Conservation (phyloP, 2,329 filamentous ascomycete species). For the Penicillium sp. region DNA sequence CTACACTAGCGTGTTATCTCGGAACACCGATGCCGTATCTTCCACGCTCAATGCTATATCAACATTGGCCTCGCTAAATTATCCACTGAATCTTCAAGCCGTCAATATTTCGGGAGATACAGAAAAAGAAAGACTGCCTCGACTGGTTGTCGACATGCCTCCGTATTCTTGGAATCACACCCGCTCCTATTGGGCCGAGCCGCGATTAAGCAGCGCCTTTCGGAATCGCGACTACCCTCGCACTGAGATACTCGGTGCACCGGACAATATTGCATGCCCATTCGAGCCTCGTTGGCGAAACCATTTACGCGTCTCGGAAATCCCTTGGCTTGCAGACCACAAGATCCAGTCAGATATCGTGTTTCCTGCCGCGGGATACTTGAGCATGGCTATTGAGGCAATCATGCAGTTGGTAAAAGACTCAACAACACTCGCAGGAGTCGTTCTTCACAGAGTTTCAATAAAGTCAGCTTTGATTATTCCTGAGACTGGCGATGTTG, state of each 20-base stretch:
- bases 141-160: conserved; percentile 27
- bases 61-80: conserved; percentile 18
- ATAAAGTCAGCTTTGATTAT: conserved; percentile 1
- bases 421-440: background rate
- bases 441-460: background rate
- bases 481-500: background rate
- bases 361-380: background rate
- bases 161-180: conserved; percentile 29
- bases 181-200: conserved; percentile 27
- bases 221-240: conserved; percentile 18
- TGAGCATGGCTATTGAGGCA: background rate
- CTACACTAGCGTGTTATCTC: conserved; percentile 16
- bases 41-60: conserved; percentile 14
- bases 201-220: conserved; percentile 21
- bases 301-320: conserved; percentile 24
- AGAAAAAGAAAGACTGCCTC: background rate
- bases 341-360: background rate
- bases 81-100: background rate
- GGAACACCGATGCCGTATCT: conserved; percentile 22
- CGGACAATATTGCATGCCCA: conserved; percentile 9
- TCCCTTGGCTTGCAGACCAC: conserved; percentile 34
- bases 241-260: conserved; percentile 29
- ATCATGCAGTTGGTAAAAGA: background rate
- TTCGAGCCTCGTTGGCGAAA: conserved; percentile 31
- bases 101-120: background rate